A percentile compares a stretch with the other conserved stretches of the same genome.
phyloP scores from a whole-genome alignment of 768 basidiomycete genomes.

The Cystofilobasidium macerans region DNA sequence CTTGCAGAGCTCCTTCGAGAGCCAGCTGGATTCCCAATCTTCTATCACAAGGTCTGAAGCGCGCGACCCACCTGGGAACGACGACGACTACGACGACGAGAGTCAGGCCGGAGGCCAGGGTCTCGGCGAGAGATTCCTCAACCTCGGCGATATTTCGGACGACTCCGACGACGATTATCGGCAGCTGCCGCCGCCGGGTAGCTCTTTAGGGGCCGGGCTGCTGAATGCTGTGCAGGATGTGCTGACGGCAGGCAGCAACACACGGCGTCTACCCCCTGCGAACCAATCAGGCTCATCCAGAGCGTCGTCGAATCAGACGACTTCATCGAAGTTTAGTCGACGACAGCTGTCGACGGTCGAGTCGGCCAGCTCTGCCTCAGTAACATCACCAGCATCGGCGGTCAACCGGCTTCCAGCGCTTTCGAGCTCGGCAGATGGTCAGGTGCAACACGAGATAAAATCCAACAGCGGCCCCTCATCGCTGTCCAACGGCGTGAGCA shows the following conservation, averaged over 20 bases:
- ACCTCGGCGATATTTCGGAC: neutral
- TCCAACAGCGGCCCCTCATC: neutral
- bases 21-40: neutral
- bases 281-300: no score
- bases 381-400: no score
- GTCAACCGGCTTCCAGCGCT: no score
- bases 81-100: neutral
- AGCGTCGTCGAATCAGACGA: neutral
- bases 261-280: no score
- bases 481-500: neutral
- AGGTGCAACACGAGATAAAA: neutral
- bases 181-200: no score
- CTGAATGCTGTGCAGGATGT: no score
- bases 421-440: slow-evolving; percentile 6
- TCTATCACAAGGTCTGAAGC: neutral
- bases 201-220: no score
- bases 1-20: neutral
- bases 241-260: neutral
- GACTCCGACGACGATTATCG: neutral
- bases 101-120: neutral
- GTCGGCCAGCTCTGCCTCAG: no score
- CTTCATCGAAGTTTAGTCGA: no score
- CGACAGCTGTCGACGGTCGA: no score
- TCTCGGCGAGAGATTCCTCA: neutral
- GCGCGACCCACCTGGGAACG: neutral